phyloP scores from a whole-genome alignment of 1,139 yeast species.

The Taiozyma sp. region DNA sequence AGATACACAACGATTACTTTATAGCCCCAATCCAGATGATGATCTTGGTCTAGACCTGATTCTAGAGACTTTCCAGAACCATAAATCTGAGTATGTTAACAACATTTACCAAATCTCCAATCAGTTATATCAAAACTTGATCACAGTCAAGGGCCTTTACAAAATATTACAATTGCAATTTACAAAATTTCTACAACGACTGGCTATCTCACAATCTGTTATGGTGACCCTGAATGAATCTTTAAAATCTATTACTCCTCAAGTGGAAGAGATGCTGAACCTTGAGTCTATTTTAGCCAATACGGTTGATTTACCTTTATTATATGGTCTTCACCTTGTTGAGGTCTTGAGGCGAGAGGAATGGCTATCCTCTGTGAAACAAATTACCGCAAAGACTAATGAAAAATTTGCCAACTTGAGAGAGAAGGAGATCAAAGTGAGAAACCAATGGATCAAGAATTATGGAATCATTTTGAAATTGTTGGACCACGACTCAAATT shows the following conservation, averaged over 20 bases:
- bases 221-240: slow-evolving; percentile 17
- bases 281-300: slow-evolving; percentile 38
- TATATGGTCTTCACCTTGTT: slow-evolving; percentile 72
- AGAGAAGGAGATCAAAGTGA: slow-evolving; percentile 50
- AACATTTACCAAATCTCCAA: slow-evolving; percentile 25
- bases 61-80: slow-evolving; percentile 24
- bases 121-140: slow-evolving; percentile 24
- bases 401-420: slow-evolving; percentile 55
- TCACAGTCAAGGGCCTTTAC: slow-evolving; percentile 20
- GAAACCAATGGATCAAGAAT: slow-evolving; percentile 60
- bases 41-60: slow-evolving; percentile 22
- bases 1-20: slow-evolving; percentile 19
- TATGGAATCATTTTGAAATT: slow-evolving; percentile 44
- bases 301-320: slow-evolving; percentile 70
- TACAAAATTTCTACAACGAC: slow-evolving; percentile 7
- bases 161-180: slow-evolving; percentile 19
- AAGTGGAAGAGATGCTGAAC: slow-evolving; percentile 29
- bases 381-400: slow-evolving; percentile 44
- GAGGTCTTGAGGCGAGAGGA: slow-evolving; percentile 64
- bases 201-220: slow-evolving; percentile 16
- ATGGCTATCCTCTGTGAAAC: slow-evolving; percentile 56
- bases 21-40: slow-evolving; percentile 11
- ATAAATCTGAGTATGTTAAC: slow-evolving; percentile 27
- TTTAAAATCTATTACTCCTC: slow-evolving; percentile 11
- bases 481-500: slow-evolving; percentile 25